phyloP scores from a whole-genome alignment of 2,329 filamentous ascomycete genomes.

The Apiospora koreana region DNA sequence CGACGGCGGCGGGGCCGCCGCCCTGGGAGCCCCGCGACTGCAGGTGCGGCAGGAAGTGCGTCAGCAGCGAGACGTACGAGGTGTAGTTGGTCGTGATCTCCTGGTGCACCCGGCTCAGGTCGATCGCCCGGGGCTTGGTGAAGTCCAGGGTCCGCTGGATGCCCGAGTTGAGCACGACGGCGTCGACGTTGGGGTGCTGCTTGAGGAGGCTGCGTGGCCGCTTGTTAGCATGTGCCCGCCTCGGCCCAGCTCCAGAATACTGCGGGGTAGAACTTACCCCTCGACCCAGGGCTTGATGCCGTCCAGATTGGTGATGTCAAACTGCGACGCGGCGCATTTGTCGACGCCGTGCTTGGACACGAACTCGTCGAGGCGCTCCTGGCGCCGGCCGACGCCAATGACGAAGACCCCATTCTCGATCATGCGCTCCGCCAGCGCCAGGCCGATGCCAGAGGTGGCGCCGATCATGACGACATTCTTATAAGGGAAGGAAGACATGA shows the following conservation, averaged over 20 bases:
- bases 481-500: constrained; percentile 23
- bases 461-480: constrained; percentile 32
- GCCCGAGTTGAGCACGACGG: constrained; percentile 59
- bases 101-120: constrained; percentile 37
- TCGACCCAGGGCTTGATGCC: constrained; percentile 42
- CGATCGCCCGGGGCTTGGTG: constrained; percentile 37
- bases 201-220: constrained; percentile 32
- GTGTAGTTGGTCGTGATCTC: constrained; percentile 52
- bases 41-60: constrained; percentile 48
- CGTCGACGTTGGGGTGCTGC: constrained; percentile 32
- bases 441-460: constrained; percentile 30
- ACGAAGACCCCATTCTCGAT: constrained; percentile 51
- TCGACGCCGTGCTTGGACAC: constrained; percentile 46
- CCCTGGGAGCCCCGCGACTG: constrained; percentile 19
- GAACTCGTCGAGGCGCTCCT: constrained; percentile 52
- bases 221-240: background rate
- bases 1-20: constrained; percentile 26
- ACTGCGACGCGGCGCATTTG: constrained; percentile 39
- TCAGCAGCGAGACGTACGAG: constrained; percentile 44
- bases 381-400: constrained; percentile 56
- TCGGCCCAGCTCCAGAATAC: too few species aligned
- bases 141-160: constrained; percentile 52
- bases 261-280: constrained; percentile 36
- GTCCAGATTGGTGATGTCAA: constrained; percentile 45
- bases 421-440: constrained; percentile 32